These are phyloP conservation scores for Aspergillus mulundensis DNA, from an alignment of 495 filamentous ascomycete genomes.

Conservation along the genomic window DNA sequence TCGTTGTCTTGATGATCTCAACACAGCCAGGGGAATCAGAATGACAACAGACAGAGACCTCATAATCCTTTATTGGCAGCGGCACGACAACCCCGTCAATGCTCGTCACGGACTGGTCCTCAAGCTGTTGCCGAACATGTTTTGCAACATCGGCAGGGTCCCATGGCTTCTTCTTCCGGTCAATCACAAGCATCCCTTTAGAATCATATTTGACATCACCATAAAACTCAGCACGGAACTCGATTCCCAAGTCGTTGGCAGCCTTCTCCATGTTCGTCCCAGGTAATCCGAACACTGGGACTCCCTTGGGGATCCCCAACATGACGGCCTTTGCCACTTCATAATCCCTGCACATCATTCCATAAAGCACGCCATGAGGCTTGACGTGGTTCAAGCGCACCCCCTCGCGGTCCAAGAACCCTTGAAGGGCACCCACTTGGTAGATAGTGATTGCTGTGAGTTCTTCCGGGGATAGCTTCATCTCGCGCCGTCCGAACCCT, in stretches of 20 bases:
- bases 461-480: conserved; percentile 52
- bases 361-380: conserved; percentile 53
- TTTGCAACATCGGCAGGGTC: conserved; percentile 39
- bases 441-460: conserved; percentile 54
- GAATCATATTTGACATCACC: conserved; percentile 55
- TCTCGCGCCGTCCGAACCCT: conserved; percentile 58
- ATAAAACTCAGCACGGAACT: conserved; percentile 56
- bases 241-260: conserved; percentile 47
- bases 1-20: conserved; percentile 46
- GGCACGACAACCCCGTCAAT: conserved; percentile 42
- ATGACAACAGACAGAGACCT: conserved; percentile 51
- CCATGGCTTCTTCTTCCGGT: conserved; percentile 55
- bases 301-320: conserved; percentile 45
- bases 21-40: conserved; percentile 51
- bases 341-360: conserved; percentile 53
- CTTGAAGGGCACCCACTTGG: conserved; percentile 57
- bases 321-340: conserved; percentile 50
- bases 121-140: conserved; percentile 45
- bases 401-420: conserved; percentile 51
- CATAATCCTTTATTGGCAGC: conserved; percentile 44
- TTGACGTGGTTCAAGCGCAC: conserved; percentile 57
- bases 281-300: conserved; percentile 54
- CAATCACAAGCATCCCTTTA: conserved; percentile 48
- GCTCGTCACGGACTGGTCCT: conserved; percentile 39
- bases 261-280: conserved; percentile 51